Conservation (phyloP, 768 basidiomycete genomes). For the Collybiopsis confluens region DNA sequence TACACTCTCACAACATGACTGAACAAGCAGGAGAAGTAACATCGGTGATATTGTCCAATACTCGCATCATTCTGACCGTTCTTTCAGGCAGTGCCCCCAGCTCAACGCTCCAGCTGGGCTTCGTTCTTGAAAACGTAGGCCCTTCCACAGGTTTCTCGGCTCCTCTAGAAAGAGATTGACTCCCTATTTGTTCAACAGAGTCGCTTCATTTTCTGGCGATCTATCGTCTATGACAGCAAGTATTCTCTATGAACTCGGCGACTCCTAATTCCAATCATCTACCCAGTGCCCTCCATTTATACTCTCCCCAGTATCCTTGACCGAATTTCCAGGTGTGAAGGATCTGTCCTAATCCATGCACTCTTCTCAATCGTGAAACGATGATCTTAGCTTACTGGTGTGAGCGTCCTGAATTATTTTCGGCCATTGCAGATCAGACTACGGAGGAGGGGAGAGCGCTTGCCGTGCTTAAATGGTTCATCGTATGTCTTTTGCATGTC, state of each 20-base stretch:
- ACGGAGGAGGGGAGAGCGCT: conserved; percentile 70
- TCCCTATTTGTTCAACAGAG: conserved; percentile 34
- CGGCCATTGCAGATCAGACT: conserved; percentile 75
- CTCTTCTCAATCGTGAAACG: conserved; percentile 1
- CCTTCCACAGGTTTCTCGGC: too few species aligned
- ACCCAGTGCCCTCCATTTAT: conserved; percentile 71
- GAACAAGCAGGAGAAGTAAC: conserved; percentile 40
- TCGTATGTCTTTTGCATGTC: conserved; percentile 44
- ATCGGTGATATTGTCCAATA: conserved; percentile 20
- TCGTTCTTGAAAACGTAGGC: conserved; percentile 84
- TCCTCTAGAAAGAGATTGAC: conserved; percentile 6
- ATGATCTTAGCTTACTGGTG: conserved; percentile 83
- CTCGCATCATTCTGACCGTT: conserved; percentile 18
- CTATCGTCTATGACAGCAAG: conserved; percentile 73
- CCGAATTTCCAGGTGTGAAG: conserved; percentile 80
- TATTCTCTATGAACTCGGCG: background rate
- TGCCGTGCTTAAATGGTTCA: conserved; percentile 93
- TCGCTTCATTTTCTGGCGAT: conserved; percentile 86
- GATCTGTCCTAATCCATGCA: conserved; percentile 1
- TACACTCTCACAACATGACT: conserved; percentile 20
- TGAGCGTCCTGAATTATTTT: conserved; percentile 87
- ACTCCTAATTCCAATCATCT: background rate
- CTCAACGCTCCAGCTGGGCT: conserved; percentile 85
- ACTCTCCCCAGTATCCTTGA: conserved; percentile 84
- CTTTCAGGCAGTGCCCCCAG: conserved; percentile 65